Base-by-base conservation (phyloP, 139 green algal species). In the Chlamydomonas incerta region DNA sequence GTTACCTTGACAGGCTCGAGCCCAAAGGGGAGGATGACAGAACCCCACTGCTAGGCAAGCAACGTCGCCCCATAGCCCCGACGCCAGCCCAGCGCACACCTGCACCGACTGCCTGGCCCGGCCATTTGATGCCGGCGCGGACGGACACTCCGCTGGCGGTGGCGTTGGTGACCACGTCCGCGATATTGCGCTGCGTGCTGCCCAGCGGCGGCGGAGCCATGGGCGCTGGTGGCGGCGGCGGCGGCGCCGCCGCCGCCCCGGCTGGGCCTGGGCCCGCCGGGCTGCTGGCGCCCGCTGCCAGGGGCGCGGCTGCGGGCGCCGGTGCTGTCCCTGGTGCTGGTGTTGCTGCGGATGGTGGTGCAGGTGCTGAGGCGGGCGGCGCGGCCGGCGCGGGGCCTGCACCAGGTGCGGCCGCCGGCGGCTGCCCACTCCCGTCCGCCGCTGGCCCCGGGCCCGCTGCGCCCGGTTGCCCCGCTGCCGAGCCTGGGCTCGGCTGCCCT, bases 161-260 rank as follows among this genome's bases (percentile, higher is more conserved):
- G 33, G 80, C 80, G 29, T 86, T 86, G 14, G 80, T 86, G 29
- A 86, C 80, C 50, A 86, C 80, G 17, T 86, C 80, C 31, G 80
- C 35, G 24, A 86, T 86, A 47, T 85, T 85, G 66, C 80, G 80
- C 65, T 85, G 80, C 33, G 66, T 85, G 80, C 66, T 85, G 80
- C 50, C 50, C 35, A 63, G 10, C 41, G 65, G 20, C 13, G 66
- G 31, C 29, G 63, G n/a, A 4, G 63, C 34, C 69, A 29, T 29
- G 69, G n/a, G 65, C 1, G 35, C 18, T 8, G 37, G 18, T 34
- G 23, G 8, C 8, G 33, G 13, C 34, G 17, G 14, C 67, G 17
- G 9, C 67, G 24, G 33, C 3, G 33, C 21, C 63, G 31, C 31
- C 1, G 31, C 4, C n/a, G 31, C 2, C 17, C 31, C 31, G 26